Base-by-base conservation (phyloP, 169 alveolate genomes). In the Gregarina niphandrodes region DNA sequence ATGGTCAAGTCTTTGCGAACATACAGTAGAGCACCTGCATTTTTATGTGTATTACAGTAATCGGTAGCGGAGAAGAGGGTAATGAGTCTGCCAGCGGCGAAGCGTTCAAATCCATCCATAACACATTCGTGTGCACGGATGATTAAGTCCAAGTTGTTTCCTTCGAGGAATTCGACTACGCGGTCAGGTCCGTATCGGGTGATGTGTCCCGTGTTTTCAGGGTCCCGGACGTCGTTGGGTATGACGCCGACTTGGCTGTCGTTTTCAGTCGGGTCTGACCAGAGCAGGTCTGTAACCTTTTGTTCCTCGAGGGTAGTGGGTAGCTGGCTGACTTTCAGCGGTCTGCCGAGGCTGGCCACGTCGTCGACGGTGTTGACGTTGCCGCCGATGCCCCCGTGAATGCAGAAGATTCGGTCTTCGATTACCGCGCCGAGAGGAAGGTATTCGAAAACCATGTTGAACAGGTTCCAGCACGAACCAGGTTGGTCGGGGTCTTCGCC, bases 41-140 rank as follows among this genome's bases (percentile, higher is more conserved):
- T 92, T 57, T 86, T 86, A 64, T 92, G 97, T 57, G 93, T 90
- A 44, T 95, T 95, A 64, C 99, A 92, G 61, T 92, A 92, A 67
- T 92, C 93, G 24, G 98, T 91, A 0, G 98, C 98, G 13, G 95
- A 81, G 63, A 91, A 91, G 12, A 91, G 88, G 0, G 99, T 93
- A 28, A 93, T 80, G 37, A 93, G 72, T 28, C 72, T 55, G 12
- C 99, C 99, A 6, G 93, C 96, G n/a, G 99, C 99, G 57, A 93
- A 93, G 55, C 99, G 70, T 64, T 93, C 99, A 59, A 93, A 93
- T 0, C 97, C 97, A 64, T 86, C 99, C 95, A 87, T 87, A n/a
- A 93, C 98, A 53, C 99, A 93, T 62, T 93, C 99, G 59, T 93
- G 99, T 1, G 99, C 98, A 9, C 20, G 32, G 37, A 76, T 67